Evolutionary conservation across 192 early-diverging fungal species (phyloP).

Genomic region (Gaertneriomyces sp.): DNA sequence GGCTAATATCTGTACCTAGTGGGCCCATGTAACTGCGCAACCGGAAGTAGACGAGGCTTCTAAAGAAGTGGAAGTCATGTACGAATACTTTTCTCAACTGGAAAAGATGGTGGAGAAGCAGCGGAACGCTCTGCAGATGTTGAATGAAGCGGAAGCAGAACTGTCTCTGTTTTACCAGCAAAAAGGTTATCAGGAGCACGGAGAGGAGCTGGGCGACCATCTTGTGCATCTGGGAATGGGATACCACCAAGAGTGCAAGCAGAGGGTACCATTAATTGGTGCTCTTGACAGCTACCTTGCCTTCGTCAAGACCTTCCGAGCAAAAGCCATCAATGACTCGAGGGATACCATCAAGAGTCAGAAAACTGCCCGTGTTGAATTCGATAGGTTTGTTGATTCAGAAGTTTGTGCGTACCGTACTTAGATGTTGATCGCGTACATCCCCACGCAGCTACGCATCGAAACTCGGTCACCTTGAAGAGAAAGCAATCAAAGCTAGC

Average conservation of each 20-base stretch:
- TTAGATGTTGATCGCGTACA: no score
- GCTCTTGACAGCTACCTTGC: constrained; percentile 35
- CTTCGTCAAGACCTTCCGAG: constrained; percentile 45
- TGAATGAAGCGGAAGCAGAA: constrained; percentile 49
- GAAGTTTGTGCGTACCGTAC: no score
- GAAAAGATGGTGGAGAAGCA: constrained; percentile 42
- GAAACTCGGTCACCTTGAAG: constrained; percentile 41
- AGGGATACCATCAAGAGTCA: constrained; percentile 48
- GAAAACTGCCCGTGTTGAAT: constrained; percentile 42
- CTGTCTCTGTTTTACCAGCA: constrained; percentile 51
- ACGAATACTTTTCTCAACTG: constrained; percentile 40
- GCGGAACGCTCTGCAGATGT: constrained; percentile 28
- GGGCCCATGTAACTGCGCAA: constrained; percentile 48
- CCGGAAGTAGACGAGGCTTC: constrained; percentile 55
- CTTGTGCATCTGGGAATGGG: constrained; percentile 32
- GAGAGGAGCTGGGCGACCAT: constrained; percentile 45
- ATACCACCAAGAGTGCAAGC: constrained; percentile 34
- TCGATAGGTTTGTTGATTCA: constrained; percentile 32
- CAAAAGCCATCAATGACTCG: constrained; percentile 49
- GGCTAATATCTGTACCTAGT: constrained; percentile 9
- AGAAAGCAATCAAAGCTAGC: constrained; percentile 30
- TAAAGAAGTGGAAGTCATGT: constrained; percentile 43
- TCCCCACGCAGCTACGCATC: constrained; percentile 26
- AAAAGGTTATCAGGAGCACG: constrained; percentile 49
- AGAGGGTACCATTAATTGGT: constrained; percentile 30